These are phyloP conservation scores for Fusarium temperatum DNA, from an alignment of 2,329 filamentous ascomycete species.

Conservation along the genomic window DNA sequence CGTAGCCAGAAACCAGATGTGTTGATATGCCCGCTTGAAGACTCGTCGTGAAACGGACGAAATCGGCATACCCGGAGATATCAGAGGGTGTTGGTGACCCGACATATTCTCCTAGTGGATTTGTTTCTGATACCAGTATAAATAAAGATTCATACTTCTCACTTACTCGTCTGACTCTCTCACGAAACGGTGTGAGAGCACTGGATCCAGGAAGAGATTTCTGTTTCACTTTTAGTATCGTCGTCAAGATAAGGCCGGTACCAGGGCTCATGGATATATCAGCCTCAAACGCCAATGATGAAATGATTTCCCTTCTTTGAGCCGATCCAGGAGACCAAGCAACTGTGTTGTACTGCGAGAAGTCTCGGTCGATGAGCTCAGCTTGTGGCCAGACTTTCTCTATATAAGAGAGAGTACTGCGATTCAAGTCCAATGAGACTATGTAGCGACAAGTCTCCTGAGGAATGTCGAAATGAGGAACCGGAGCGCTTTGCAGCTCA, in stretches of 20 bases:
- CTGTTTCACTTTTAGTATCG: constrained; percentile 77
- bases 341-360: constrained; percentile 51
- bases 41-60: constrained; percentile 58
- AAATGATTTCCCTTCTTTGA: constrained; percentile 44
- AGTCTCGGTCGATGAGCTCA: constrained; percentile 69
- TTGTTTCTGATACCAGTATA: constrained; percentile 71
- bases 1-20: constrained; percentile 60
- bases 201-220: constrained; percentile 66
- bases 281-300: constrained; percentile 64
- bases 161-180: constrained; percentile 63
- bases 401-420: constrained; percentile 59
- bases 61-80: constrained; percentile 56
- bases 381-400: constrained; percentile 58
- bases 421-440: constrained; percentile 59
- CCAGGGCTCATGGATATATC: constrained; percentile 77
- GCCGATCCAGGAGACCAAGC: constrained; percentile 44
- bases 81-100: constrained; percentile 53
- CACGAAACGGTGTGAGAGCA: constrained; percentile 58
- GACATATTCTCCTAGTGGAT: constrained; percentile 52
- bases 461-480: constrained; percentile 31
- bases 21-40: constrained; percentile 52
- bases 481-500: background rate
- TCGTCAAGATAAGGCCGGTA: constrained; percentile 75
- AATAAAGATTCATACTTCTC: constrained; percentile 72
- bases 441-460: constrained; percentile 51